Evolutionary conservation across 164 flowering plant species (phyloP), one percentile per base, ranked within the genome.

Genomic region (Nymphaea colorata): DNA sequence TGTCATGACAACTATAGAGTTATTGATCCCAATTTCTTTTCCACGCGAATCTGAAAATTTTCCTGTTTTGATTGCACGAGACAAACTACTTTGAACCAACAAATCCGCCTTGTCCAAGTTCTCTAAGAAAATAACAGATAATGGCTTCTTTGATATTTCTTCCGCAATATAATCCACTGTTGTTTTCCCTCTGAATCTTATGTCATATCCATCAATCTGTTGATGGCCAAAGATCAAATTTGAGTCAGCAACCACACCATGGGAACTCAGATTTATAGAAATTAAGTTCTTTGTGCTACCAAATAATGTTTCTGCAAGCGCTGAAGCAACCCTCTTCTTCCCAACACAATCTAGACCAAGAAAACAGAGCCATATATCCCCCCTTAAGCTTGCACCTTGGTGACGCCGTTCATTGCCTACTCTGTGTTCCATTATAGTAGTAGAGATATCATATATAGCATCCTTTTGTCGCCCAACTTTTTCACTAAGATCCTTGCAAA

Each of bases 61-160:
- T 42, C 99, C 97, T 12, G 88, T 87, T 66, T 59, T 77, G 25
- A 86, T 76, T 62, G 98, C 99, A 36, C 71, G 82, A 18, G 81
- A 83, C 75, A 95, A 79, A 72, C 82, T 78, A 65, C 44, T 82
- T 69, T 82, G 91, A 47, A 71, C 81, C 71, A 73, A 70, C 6
- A 75, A 15, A 82, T 92, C 96, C 42, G 96, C 94, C 74, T 80
- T 80, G 44, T 85, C 91, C 7, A 90, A 79, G 76, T 92, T 87
- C 72, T 91, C 98, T 59, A 95, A 86, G 73, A 86, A 86, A 42
- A 95, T 93, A 69, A 95, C 80, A 4, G 89, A 80, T 43, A 71
- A 64, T 6, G 92, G 96, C 64, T 79, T 87, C 83, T 79, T 86
- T 69, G 78, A 65, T 65, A 91, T 66, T 69, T 87, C 88, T 43